Evolutionary conservation across 768 basidiomycete genomes (phyloP), one percentile per base, ranked within the genome.

Genomic region (Boletus edulis): DNA sequence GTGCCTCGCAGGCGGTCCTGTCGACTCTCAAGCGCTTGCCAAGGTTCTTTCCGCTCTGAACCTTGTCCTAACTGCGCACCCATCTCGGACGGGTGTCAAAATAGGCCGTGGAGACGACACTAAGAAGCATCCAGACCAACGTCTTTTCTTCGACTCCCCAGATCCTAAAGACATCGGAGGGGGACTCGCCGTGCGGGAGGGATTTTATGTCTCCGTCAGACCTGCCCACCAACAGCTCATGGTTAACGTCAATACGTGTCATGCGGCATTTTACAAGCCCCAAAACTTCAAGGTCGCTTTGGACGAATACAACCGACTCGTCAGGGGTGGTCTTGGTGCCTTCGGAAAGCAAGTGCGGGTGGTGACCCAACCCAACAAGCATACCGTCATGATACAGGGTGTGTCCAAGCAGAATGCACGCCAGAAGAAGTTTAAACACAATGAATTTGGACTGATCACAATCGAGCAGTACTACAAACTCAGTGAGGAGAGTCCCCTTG

Each of bases 341-440:
- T 92, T 90, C 58, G 84, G 80, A 27, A 80, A 74, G 49, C 81
- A 86, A 13, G 77, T 92, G 3, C 76, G 89, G 29, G 75, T 93
- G 61, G 80, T 81, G 2, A 79, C 72, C 2, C 84, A 83, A 66
- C 75, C 89, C 11, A 80, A 81, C 13, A 84, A 87, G 52, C 81
- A 69, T 63, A 87, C 87, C 65, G 82, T 85, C 0, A 78, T 91
- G 64, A 87, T 92, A 63, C 82, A 82, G 63, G 67, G 72, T 3
- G 58, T 87, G 3, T 74, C 78, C 12, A 69, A 74, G 17, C 18
- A 55, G 31, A 76, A 56, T 6, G 69, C 81, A 3, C 64, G 55
- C 13, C 63, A 75, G 48, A 15, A 84, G 64, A 67, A 65, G 3
- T 65, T 88, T 3, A 73, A 77, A 8, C 71, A 74, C 22, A 12